Evolutionary conservation across 2,329 filamentous ascomycete species (phyloP).

Genomic region (Fusarium hostae): DNA sequence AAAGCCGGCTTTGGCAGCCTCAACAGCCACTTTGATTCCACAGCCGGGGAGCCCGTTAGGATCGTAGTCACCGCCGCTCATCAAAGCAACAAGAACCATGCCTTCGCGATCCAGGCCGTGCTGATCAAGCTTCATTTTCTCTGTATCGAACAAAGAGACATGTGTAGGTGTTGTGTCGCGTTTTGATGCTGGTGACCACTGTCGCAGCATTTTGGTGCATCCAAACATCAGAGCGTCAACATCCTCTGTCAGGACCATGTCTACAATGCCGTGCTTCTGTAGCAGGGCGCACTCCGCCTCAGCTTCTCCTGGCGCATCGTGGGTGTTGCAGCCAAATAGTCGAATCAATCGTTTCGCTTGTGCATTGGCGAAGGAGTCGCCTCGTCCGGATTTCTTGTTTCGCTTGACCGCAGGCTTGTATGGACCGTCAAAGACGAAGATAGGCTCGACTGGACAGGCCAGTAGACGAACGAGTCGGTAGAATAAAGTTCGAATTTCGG

Average conservation of each 20-base stretch:
- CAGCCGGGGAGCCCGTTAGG: constrained; percentile 89
- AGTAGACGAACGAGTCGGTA: constrained; percentile 86
- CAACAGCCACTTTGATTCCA: constrained; percentile 87
- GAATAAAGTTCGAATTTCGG: constrained; percentile 90
- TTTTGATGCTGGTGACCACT: constrained; percentile 80
- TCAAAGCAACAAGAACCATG: constrained; percentile 92
- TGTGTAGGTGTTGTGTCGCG: constrained; percentile 81
- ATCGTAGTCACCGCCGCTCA: constrained; percentile 95
- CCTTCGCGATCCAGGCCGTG: constrained; percentile 81
- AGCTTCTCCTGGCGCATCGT: constrained; percentile 92
- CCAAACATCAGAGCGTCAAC: constrained; percentile 99
- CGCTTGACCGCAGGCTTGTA: constrained; percentile 89
- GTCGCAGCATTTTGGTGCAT: constrained; percentile 79
- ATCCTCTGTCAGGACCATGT: constrained; percentile 95
- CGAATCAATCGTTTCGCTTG: constrained; percentile 86
- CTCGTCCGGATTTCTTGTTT: constrained; percentile 76
- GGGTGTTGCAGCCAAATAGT: constrained; percentile 84
- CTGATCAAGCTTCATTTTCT: constrained; percentile 59
- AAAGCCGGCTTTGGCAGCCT: constrained; percentile 89
- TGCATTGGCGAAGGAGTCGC: constrained; percentile 75
- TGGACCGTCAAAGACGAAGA: constrained; percentile 91
- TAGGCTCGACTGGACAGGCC: constrained; percentile 80
- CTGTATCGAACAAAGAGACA: constrained; percentile 80
- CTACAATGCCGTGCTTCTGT: constrained; percentile 83
- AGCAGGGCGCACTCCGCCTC: constrained; percentile 94